Percentiles rank a stretch among this genome's conserved stretches.
Conservation (phyloP, 306 rosid genomes). For the Nissolia schottii region DNA sequence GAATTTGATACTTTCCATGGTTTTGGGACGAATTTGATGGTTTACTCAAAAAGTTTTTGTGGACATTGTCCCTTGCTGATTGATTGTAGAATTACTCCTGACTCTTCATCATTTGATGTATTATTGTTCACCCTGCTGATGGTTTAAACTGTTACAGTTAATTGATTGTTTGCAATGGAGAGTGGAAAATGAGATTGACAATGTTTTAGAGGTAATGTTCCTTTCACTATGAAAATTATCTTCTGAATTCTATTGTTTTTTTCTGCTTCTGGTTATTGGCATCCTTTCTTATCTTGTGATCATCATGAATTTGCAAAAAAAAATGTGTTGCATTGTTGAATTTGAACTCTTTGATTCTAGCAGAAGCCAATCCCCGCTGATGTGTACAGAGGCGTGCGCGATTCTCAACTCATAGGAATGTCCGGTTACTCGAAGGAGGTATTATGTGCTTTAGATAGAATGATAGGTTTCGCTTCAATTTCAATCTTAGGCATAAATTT, state of each 20-base stretch:
- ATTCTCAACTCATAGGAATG: slow-evolving; percentile 77
- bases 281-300: neutral
- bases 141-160: slow-evolving; percentile 50
- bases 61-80: neutral
- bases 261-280: neutral
- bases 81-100: neutral
- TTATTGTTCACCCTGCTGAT: slow-evolving; percentile 33
- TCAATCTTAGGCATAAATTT: neutral
- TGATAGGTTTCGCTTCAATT: neutral
- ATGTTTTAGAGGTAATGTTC: slow-evolving; percentile 71
- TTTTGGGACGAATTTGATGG: no score
- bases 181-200: slow-evolving; percentile 75
- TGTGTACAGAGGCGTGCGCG: slow-evolving; percentile 66
- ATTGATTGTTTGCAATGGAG: slow-evolving; percentile 88
- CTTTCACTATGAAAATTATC: neutral
- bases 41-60: no score
- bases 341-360: neutral
- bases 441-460: slow-evolving; percentile 15
- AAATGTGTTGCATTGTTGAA: neutral
- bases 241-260: neutral
- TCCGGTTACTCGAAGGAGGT: slow-evolving; percentile 97
- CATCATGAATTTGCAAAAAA: neutral
- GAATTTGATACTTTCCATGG: no score
- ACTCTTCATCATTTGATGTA: slow-evolving; percentile 19
- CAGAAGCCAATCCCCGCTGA: slow-evolving; percentile 88